Percentiles rank a stretch among this genome's conserved stretches.
Conservation (phyloP, 169 alveolate genomes). For the Theileria equi region DNA sequence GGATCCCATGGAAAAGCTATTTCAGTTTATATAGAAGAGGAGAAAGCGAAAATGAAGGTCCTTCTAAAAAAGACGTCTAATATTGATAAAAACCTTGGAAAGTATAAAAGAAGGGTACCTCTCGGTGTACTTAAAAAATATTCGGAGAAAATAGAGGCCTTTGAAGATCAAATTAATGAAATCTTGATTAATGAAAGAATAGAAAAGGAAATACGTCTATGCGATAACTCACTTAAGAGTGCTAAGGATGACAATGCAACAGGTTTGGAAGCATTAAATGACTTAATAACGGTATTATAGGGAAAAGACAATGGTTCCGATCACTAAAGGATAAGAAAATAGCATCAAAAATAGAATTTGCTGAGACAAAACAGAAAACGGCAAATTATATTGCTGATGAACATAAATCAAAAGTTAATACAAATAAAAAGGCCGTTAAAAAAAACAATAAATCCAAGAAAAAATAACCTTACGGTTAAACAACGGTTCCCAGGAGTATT, state of each 20-base stretch:
- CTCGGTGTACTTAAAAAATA: constrained; percentile 69
- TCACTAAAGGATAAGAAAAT: constrained; percentile 27
- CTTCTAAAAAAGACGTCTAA: constrained; percentile 65
- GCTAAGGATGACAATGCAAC: constrained; percentile 9
- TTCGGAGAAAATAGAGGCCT: constrained; percentile 68
- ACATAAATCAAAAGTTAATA: not conserved
- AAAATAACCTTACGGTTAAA: too few relatives aligned
- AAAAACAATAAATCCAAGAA: not conserved
- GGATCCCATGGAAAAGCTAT: constrained; percentile 88
- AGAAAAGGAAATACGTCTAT: constrained; percentile 75
- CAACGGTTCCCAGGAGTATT: too few relatives aligned
- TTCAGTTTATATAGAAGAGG: constrained; percentile 89
- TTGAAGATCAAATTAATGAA: constrained; percentile 70
- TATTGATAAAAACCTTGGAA: constrained; percentile 54
- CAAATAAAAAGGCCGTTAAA: not conserved
- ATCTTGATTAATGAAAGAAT: constrained; percentile 66
- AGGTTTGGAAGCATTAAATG: not conserved
- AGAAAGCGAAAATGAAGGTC: constrained; percentile 74
- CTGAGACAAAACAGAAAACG: constrained; percentile 8
- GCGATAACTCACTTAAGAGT: constrained; percentile 59
- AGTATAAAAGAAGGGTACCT: constrained; percentile 67
- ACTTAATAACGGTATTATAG: not conserved
- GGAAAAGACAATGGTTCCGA: constrained; percentile 25
- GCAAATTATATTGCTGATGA: not conserved
- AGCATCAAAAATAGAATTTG: constrained; percentile 19